Base-by-base conservation (phyloP, 176 grass and related monocot genomes). In the Zoysia japonica region DNA sequence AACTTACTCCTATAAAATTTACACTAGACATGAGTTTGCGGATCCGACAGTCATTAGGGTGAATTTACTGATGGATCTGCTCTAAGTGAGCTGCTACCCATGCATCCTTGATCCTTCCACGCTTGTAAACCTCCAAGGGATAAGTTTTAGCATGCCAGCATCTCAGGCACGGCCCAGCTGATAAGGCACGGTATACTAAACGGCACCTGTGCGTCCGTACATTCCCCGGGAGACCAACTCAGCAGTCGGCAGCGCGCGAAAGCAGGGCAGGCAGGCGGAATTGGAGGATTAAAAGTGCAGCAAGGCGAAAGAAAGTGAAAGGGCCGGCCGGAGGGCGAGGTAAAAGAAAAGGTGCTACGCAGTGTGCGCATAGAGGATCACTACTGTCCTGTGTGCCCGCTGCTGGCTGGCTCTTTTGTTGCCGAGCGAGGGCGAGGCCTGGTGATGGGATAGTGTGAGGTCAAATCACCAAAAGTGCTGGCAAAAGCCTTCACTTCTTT, bases 361-460 rank as follows among this genome's bases (percentile, higher is more conserved):
- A 47, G 9, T 43, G 71, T 70, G 78, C 20, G 77, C 67, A 63
- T 20, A 84, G 83, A 86, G 71, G 90, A 89, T 89, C 85, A 87
- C 84, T 89, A 28, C 64, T 82, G 73, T 45, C 49, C 41, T 68
- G 76, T n/a, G 47, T 28, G 28, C 28, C 61, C 36, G 43, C 61
- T 78, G 77, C 83, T 63, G 53, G 53, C 72, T 86, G 76, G 68
- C 61, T 74, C 68, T 86, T 83, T 87, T 83, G 90, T 85, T 87
- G 85, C 70, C 61, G 84, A 87, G 90, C 78, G 81, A 67, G 8
- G 85, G 79, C 40, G 68, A 64, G 87, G 38, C 49, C 61, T 19
- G 53, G n/a, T 81, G 87, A 89, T 89, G 87, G 83, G 87, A 89
- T 84, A 81, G 81, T 89, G 91, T 87, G 91, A 89, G 91, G 91